Evolutionary conservation across 2,329 filamentous ascomycete species (phyloP), one percentile per base, ranked within the genome.

Genomic region (Xylariaceae sp.): DNA sequence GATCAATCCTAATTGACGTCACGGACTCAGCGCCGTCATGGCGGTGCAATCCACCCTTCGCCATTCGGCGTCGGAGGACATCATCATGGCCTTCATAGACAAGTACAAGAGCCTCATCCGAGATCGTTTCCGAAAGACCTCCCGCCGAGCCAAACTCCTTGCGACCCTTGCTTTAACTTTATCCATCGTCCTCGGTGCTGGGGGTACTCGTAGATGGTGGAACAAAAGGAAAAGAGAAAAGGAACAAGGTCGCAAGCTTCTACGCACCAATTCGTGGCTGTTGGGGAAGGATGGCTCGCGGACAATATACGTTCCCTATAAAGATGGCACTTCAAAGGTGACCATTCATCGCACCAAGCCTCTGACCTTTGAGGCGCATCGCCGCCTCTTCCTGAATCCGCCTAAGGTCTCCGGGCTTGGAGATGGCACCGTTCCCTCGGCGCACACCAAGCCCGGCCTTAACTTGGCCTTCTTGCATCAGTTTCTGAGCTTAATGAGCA

Each of bases 401-500:
- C 91, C 91, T 5, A 79, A 90, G 52, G 87, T 90, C 15, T 87
- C 90, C 11, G 87, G 90, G 1, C 77, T 94, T 42, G 77, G 80
- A 36, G 85, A 90, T 66, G 83, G 85, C 12, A 78, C 80, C 39
- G 89, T 95, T 6, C 94, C 94, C 14, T 89, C 91, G 2, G 81
- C 89, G 10, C 89, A 95, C 66, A 92, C 91, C 3, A 97, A 96
- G 68, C 90, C 94, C 0, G 94, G 94, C 0, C 74, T 99, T 36
- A 99, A 99, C 65, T 77, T 99, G 51, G 94, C 94, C 11, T 99
- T 99, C 63, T 70, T 99, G 46, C 94, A 99, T 67, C 94, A 99
- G 70, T 97, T 99, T 62, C 77, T 97, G 45, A 96, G 92, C 64
- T 73, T 99, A 47, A 83, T 97, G 73, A 96, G 90, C 71, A 97